These are phyloP conservation scores for Xylaria grammica DNA, from an alignment of 495 filamentous ascomycete genomes.

Conservation along the genomic window DNA sequence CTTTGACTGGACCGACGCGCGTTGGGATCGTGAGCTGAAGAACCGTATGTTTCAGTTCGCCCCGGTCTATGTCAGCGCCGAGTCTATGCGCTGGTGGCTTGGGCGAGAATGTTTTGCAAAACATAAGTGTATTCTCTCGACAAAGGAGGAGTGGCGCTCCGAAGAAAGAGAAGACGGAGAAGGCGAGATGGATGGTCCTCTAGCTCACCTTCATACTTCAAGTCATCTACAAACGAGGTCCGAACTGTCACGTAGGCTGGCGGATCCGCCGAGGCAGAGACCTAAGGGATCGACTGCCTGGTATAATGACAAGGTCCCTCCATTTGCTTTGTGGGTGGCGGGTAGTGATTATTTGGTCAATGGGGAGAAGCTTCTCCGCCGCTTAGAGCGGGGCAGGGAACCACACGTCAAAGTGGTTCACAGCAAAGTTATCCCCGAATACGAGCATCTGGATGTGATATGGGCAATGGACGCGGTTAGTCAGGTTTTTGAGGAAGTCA, in stretches of 20 bases:
- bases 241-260: background rate
- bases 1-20: conserved; percentile 84
- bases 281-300: conserved; percentile 64
- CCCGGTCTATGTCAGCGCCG: conserved; percentile 86
- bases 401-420: conserved; percentile 83
- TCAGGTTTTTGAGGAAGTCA: conserved; percentile 80
- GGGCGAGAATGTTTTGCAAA: conserved; percentile 88
- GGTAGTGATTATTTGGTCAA: conserved; percentile 87
- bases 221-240: conserved; percentile 9
- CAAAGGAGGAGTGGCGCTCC: conserved; percentile 65
- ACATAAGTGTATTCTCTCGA: conserved; percentile 88
- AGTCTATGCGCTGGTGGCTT: conserved; percentile 96
- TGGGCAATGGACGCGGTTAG: conserved; percentile 93
- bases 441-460: conserved; percentile 94
- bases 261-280: conserved; percentile 30
- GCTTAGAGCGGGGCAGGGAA: conserved; percentile 80
- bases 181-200: conserved; percentile 47
- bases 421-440: conserved; percentile 81
- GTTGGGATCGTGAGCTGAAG: conserved; percentile 84
- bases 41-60: conserved; percentile 90
- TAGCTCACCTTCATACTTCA: conserved; percentile 23
- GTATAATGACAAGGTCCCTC: conserved; percentile 81
- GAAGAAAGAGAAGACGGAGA: conserved; percentile 73
- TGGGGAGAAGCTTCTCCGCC: conserved; percentile 70
- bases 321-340: conserved; percentile 87